phyloP scores from a whole-genome alignment of 345 rosid genomes.

The Eutrema japonicum region DNA sequence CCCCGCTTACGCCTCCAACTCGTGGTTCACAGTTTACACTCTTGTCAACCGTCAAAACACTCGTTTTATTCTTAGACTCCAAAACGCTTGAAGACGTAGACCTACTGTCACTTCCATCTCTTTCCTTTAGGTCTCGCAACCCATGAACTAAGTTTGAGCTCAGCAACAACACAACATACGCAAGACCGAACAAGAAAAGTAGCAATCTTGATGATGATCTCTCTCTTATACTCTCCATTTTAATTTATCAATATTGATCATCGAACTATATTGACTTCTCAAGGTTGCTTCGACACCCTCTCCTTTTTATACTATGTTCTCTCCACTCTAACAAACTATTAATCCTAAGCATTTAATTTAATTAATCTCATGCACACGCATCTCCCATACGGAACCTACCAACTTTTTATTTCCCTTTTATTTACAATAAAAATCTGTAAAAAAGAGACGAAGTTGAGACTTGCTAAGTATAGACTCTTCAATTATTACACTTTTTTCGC shows the following conservation, averaged over 20 bases:
- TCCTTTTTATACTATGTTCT: constrained; percentile 29
- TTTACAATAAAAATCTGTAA: constrained; percentile 9
- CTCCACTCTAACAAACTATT: constrained; percentile 18
- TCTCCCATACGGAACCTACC: constrained; percentile 36
- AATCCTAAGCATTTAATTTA: neutral
- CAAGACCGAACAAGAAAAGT: constrained; percentile 30
- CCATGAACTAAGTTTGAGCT: constrained; percentile 48
- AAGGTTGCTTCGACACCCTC: constrained; percentile 27
- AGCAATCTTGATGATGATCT: constrained; percentile 26
- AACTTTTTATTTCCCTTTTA: constrained; percentile 20
- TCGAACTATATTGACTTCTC: constrained; percentile 30
- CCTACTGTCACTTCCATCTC: constrained; percentile 29
- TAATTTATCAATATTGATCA: constrained; percentile 17
- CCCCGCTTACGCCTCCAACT: constrained; percentile 24
- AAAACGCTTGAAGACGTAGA: constrained; percentile 25
- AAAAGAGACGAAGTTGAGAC: neutral
- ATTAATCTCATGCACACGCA: constrained; percentile 40
- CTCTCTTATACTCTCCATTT: constrained; percentile 32
- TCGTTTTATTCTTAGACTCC: neutral
- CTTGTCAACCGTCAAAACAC: constrained; percentile 25
- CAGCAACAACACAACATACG: constrained; percentile 30
- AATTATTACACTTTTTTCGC: constrained; percentile 31
- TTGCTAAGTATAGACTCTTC: constrained; percentile 7
- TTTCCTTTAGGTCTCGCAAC: constrained; percentile 40
- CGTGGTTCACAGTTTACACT: constrained; percentile 36